These are phyloP conservation scores for Anaeramoeba flamelloides DNA, from an alignment of 78 protist genomes.

Conservation along the genomic window DNA sequence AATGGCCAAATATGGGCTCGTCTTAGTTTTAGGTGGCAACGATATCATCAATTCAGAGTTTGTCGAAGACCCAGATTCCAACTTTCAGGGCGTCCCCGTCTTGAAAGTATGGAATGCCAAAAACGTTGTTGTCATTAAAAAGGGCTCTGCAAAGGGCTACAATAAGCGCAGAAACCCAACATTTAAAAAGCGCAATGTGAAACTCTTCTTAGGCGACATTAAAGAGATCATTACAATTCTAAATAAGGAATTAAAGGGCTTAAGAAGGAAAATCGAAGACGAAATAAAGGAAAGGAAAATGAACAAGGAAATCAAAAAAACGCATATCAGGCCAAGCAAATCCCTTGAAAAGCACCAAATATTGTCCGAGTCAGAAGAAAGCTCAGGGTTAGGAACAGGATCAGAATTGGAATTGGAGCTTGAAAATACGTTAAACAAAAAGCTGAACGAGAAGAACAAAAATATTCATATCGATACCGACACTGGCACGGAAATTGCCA, in stretches of 20 bases:
- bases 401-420: too few species aligned
- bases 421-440: too few species aligned
- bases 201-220: constrained; percentile 89
- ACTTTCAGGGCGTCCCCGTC: constrained; percentile 90
- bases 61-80: constrained; percentile 69
- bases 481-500: too few species aligned
- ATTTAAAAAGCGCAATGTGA: constrained; percentile 69
- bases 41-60: constrained; percentile 93
- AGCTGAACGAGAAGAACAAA: too few species aligned
- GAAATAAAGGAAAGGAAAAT: neutral
- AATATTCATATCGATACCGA: too few species aligned
- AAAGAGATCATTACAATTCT: constrained; percentile 39
- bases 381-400: neutral
- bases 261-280: neutral
- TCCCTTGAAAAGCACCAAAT: neutral
- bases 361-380: neutral
- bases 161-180: constrained; percentile 83
- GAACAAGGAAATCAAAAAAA: neutral
- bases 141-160: constrained; percentile 83
- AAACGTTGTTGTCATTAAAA: constrained; percentile 70
- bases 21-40: constrained; percentile 80
- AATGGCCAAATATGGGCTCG: constrained; percentile 49
- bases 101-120: constrained; percentile 68
- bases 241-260: neutral
- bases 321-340: neutral